phyloP scores from a whole-genome alignment of 345 rosid genomes.

The Aurinia saxatilis region DNA sequence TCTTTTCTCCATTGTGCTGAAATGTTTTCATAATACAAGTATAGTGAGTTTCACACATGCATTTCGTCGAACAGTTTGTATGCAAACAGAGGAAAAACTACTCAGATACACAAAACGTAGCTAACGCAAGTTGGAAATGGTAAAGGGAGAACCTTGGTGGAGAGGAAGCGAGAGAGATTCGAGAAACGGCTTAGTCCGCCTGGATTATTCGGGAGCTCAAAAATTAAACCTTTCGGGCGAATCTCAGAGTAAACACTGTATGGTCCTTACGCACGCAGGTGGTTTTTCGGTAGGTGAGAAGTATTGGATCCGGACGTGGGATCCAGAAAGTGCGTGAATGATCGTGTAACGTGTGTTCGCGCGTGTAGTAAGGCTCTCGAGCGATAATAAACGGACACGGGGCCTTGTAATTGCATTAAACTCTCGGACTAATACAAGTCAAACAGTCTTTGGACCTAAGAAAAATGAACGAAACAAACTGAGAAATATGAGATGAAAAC shows the following conservation, averaged over 20 bases:
- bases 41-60: conserved; percentile 13
- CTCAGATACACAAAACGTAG: not conserved
- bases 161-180: not conserved
- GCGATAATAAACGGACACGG: no score
- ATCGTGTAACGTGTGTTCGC: conserved; percentile 6
- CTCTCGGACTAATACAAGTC: not conserved
- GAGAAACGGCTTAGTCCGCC: not conserved
- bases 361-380: no score
- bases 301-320: not conserved
- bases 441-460: not conserved
- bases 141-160: conserved; percentile 8
- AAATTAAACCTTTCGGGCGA: not conserved
- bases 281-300: no score
- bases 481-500: not conserved
- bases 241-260: not conserved
- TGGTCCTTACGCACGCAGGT: not conserved
- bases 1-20: conserved; percentile 46
- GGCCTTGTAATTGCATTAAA: not conserved
- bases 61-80: conserved; percentile 39
- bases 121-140: not conserved
- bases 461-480: not conserved
- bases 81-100: not conserved
- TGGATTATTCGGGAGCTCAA: no score
- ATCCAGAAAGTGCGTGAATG: conserved; percentile 7
- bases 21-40: not conserved